These are phyloP conservation scores for Tuber umbilicatum DNA, from an alignment of 495 filamentous ascomycete genomes.

Conservation along the genomic window DNA sequence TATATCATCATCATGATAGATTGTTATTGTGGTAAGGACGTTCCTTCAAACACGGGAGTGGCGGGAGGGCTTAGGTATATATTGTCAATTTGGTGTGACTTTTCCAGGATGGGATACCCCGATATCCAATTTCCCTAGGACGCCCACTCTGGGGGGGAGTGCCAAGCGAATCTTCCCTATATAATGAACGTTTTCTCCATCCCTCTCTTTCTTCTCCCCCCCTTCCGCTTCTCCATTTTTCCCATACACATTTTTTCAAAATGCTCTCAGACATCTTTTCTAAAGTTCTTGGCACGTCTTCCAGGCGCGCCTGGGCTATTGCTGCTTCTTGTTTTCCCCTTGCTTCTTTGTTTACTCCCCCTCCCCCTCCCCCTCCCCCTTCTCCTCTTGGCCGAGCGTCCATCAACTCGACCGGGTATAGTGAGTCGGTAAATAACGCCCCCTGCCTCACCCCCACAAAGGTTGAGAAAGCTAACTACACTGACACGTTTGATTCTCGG, in stretches of 20 bases:
- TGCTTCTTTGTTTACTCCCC: background rate
- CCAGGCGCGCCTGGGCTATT: background rate
- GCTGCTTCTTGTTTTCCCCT: background rate
- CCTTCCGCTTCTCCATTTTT: background rate
- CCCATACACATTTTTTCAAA: background rate
- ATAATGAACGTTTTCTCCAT: background rate
- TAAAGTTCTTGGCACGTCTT: background rate
- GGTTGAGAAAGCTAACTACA: background rate
- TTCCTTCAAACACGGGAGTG: background rate
- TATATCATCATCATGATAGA: too few relatives aligned
- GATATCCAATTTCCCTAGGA: background rate
- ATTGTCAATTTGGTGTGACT: background rate
- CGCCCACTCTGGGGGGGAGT: background rate
- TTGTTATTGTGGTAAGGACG: too few relatives aligned
- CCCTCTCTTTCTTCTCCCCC: background rate
- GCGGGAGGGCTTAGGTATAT: background rate
- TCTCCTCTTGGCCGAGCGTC: background rate
- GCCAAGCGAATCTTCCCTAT: background rate
- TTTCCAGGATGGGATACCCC: background rate
- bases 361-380: background rate
- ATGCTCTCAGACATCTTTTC: background rate
- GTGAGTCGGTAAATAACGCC: background rate
- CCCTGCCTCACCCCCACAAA: background rate
- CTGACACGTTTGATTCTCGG: background rate
- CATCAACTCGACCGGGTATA: background rate